Base-by-base conservation (phyloP, 495 filamentous ascomycete species). In the Neurospora sublineolata region DNA sequence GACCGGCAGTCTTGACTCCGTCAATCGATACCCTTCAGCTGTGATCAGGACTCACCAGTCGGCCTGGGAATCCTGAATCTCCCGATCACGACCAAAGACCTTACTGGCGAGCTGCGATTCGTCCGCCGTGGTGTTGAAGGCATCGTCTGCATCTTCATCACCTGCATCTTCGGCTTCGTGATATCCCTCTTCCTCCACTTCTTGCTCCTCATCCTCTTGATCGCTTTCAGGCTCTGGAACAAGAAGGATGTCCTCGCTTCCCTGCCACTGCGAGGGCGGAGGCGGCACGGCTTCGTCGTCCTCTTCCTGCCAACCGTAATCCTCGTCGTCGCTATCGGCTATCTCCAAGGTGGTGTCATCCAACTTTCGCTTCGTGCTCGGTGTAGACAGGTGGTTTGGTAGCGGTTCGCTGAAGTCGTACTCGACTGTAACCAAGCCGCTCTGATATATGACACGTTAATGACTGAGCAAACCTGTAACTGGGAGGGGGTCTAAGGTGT, bases 241-340 rank as follows among this genome's bases (percentile, higher is more conserved):
- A 14, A 86, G 79, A 33, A 86, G 73, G 38, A 86, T 76, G 68
- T 86, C 84, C 71, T 86, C 84, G 72, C 84, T 86, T 37, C 84
- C 84, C 75, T 86, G 83, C 84, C 83, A 85, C 72, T 85, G 84
- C 11, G 83, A 83, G 20, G 83, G 83, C 79, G 82, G 82, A 2
- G 73, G 77, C 14, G 83, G 83, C 70, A 84, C 74, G 37, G 78
- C 77, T n/a, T 77, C 78, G 41, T 86, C 82, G 44, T 86, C 82
- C 9, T 83, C 82, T n/a, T 82, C 80, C 18, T 80, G 77, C 84
- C 84, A 86, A 9, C 84, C 84, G 72, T 86, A 86, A 52, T 86
- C 84, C 41, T 86, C 84, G 39, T 81, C 83, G 68, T 86, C 82
- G 75, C 84, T 86, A 69, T 86, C 84, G 1, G 84, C 78, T 69